phyloP scores from a whole-genome alignment of 2,329 filamentous ascomycete genomes.

The Xylariales sp. region DNA sequence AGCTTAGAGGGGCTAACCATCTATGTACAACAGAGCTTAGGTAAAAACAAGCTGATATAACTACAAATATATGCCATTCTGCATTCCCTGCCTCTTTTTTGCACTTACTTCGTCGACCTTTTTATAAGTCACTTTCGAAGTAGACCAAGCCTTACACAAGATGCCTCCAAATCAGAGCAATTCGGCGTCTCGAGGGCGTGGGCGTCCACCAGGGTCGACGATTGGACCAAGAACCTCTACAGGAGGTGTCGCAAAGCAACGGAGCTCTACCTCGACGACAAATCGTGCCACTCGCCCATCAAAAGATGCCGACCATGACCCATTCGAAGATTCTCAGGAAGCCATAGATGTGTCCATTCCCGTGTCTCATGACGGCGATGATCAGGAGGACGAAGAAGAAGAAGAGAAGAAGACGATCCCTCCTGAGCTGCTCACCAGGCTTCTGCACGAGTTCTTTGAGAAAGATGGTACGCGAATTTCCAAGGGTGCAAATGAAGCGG shows the following conservation, averaged over 20 bases:
- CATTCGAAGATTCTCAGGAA: slow-evolving; percentile 21
- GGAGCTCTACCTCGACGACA: not conserved
- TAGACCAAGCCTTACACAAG: too few relatives aligned
- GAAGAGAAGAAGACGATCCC: slow-evolving; percentile 56
- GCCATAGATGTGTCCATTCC: slow-evolving; percentile 10
- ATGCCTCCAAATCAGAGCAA: slow-evolving; percentile 39
- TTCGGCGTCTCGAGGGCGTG: slow-evolving; percentile 28
- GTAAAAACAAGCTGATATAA: too few relatives aligned
- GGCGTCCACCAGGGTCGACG: slow-evolving; percentile 27
- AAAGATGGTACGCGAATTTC: slow-evolving; percentile 67
- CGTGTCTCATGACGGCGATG: slow-evolving; percentile 15
- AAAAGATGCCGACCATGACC: slow-evolving; percentile 18
- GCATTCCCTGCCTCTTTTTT: too few relatives aligned
- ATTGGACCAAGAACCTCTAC: too few relatives aligned
- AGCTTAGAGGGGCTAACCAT: too few relatives aligned
- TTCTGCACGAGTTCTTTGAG: slow-evolving; percentile 78
- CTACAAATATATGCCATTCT: too few relatives aligned
- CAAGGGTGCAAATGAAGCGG: slow-evolving; percentile 70
- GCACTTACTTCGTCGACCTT: too few relatives aligned
- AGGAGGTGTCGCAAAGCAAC: too few relatives aligned
- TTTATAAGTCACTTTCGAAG: too few relatives aligned
- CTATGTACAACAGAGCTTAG: too few relatives aligned
- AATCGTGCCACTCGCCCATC: slow-evolving; percentile 8
- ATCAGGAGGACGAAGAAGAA: slow-evolving; percentile 29
- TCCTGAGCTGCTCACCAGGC: slow-evolving; percentile 65